Evolutionary conservation across 108 stramenopile species (phyloP), one percentile per base, ranked within the genome.

Genomic region (Nitzschia sp.): DNA sequence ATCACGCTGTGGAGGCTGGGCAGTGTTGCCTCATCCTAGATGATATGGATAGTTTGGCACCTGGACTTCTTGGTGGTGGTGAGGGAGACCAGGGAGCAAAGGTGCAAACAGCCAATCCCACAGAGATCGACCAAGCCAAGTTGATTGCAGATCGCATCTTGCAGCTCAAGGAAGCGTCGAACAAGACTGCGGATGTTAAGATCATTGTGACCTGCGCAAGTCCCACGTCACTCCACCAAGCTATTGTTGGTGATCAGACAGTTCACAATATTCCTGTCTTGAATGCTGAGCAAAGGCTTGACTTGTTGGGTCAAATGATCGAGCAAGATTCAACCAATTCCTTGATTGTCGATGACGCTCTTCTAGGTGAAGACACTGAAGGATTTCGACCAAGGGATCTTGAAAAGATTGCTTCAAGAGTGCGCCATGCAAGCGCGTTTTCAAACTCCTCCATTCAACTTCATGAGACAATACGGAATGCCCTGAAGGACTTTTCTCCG

Each of bases 11-110:
- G 24, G 51, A 71, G 12, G 7, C 63, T 6, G 46, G 75, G 15
- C 70, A 80, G 37, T 80, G 73, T 44, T 50, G 86, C 10, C 51
- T 95, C 22, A 68, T 91, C 24, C 67, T 92, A 50, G 94, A 95
- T 66, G 83, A 91, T 73, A 66, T 95, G 25, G 89, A 95, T 70
- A 46, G 60, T 26, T 57, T 95, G 12, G 75, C 83, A 53, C 89
- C 93, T 8, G 85, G 87, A 67, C 46, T 83, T 6, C 73, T 79
- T 38, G 64, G 43, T 26, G 70, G 69, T 41, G 63, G 39, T 3
- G 65, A 67, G 15, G 77, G 63, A 17, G 76, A 79, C 55, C 73
- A 67, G 20, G 84, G 79, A 34, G 68, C 67, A 9, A 48, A 85
- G 41, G 72, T 77, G 7, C 81, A 86, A 41, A 72, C 76, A 10